Conservation (phyloP, 331 rosid species). For the Acacia concinna region DNA sequence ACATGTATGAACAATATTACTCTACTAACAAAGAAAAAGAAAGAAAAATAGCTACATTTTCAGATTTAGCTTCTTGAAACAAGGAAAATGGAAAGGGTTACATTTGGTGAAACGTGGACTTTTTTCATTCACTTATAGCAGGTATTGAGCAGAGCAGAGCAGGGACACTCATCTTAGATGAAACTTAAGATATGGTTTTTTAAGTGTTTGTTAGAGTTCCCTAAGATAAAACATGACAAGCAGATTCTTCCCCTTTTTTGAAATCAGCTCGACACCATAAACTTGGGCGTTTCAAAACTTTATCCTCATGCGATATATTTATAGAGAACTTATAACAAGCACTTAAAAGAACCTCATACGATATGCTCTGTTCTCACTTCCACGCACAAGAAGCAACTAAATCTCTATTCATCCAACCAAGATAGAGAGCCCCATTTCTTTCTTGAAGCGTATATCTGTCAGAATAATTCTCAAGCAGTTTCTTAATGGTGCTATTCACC, state of each 20-base stretch:
- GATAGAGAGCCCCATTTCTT: slow-evolving; percentile 77
- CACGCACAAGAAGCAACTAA: slow-evolving; percentile 97
- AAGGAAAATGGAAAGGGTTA: slow-evolving; percentile 32
- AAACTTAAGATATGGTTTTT: background rate
- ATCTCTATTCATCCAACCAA: slow-evolving; percentile 97
- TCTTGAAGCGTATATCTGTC: slow-evolving; percentile 77
- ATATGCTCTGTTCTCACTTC: slow-evolving; percentile 49
- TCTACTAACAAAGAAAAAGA: background rate
- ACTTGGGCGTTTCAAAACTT: background rate
- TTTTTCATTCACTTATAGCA: slow-evolving; percentile 30
- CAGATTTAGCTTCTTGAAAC: slow-evolving; percentile 31
- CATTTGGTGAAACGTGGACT: slow-evolving; percentile 28
- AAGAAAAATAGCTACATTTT: slow-evolving; percentile 23
- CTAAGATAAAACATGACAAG: background rate
- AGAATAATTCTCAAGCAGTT: slow-evolving; percentile 73
- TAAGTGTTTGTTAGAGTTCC: background rate
- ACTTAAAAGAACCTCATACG: background rate
- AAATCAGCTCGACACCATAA: background rate
- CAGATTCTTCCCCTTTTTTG: background rate
- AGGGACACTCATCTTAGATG: background rate
- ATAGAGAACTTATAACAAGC: background rate
- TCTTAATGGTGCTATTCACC: slow-evolving; percentile 87
- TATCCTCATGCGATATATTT: background rate
- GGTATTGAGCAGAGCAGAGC: slow-evolving; percentile 18
- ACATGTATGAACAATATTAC: slow-evolving; percentile 12